phyloP scores from a whole-genome alignment of 129 eudicot genomes.

The Helichrysum umbraculigerum region DNA sequence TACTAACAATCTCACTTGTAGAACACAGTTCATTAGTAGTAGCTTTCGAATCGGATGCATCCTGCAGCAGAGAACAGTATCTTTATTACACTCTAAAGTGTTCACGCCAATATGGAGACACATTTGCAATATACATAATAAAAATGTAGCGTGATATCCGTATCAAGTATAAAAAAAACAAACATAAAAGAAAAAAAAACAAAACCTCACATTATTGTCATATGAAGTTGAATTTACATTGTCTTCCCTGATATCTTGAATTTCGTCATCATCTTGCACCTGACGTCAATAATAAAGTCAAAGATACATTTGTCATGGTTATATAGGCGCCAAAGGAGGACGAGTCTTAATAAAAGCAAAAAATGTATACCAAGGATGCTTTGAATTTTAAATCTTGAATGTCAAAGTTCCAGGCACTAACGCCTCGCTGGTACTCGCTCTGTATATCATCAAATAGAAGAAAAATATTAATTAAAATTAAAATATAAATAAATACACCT shows the following conservation, averaged over 20 bases:
- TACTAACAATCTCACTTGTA: slow-evolving; percentile 41
- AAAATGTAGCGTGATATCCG: slow-evolving; percentile 17
- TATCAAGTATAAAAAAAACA: slow-evolving; percentile 3
- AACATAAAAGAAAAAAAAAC: too few species aligned
- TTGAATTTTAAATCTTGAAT: slow-evolving; percentile 83
- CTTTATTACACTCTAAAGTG: slow-evolving; percentile 12
- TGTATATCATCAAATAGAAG: slow-evolving; percentile 31
- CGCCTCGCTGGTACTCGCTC: slow-evolving; percentile 99
- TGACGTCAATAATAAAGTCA: slow-evolving; percentile 22
- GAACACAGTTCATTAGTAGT: slow-evolving; percentile 36
- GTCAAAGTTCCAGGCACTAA: slow-evolving; percentile 98
- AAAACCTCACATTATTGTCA: slow-evolving; percentile 47
- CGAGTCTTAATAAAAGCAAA: slow-evolving; percentile 1
- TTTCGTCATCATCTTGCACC: slow-evolving; percentile 95
- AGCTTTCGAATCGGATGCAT: slow-evolving; percentile 47
- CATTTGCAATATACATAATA: not conserved
- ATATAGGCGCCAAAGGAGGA: not conserved
- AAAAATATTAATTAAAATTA: too few species aligned
- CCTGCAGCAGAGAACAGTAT: slow-evolving; percentile 43
- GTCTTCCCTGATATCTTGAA: slow-evolving; percentile 60
- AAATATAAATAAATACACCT: too few species aligned
- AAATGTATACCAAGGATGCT: slow-evolving; percentile 74
- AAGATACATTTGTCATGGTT: not conserved
- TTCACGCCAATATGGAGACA: not conserved
- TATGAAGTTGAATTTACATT: slow-evolving; percentile 47